Evolutionary conservation across 352 stramenopile species (phyloP).

Genomic region (Globisporangium spiculum): DNA sequence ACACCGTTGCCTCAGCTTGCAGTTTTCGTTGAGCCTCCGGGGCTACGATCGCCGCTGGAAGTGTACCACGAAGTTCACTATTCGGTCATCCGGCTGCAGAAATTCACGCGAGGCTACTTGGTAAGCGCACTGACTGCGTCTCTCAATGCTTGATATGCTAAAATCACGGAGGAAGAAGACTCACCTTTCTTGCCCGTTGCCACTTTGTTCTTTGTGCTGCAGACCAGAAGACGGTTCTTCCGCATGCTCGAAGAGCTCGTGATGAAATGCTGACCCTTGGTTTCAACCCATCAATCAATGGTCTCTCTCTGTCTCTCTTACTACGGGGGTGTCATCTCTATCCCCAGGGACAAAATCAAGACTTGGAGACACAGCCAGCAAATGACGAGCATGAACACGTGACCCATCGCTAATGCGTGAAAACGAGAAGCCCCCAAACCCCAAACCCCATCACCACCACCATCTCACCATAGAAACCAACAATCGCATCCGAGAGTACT

Average conservation of each 20-base stretch:
- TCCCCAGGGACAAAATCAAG: too few relatives aligned
- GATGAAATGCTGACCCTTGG: slow-evolving; percentile 11
- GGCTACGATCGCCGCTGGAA: slow-evolving; percentile 8
- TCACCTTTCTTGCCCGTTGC: background rate
- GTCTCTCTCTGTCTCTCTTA: too few relatives aligned
- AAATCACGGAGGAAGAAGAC: background rate
- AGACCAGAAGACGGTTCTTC: slow-evolving; percentile 40
- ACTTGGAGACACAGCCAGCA: too few relatives aligned
- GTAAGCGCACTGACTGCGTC: slow-evolving; percentile 13
- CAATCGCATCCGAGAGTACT: background rate
- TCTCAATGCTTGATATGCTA: background rate
- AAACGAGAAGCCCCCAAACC: too few relatives aligned
- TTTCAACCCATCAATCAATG: too few relatives aligned
- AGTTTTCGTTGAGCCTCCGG: background rate
- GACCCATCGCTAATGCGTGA: too few relatives aligned
- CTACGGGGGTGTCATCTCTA: too few relatives aligned
- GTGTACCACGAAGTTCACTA: slow-evolving; percentile 21
- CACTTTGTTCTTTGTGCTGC: slow-evolving; percentile 1
- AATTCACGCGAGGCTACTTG: slow-evolving; percentile 24
- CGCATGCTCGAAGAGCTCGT: slow-evolving; percentile 39
- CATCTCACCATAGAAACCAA: background rate
- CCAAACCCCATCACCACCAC: background rate
- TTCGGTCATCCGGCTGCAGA: slow-evolving; percentile 21
- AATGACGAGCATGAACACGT: too few relatives aligned
- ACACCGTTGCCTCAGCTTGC: background rate